Conservation (phyloP, 495 filamentous ascomycete species). For the Physcia stellaris region DNA sequence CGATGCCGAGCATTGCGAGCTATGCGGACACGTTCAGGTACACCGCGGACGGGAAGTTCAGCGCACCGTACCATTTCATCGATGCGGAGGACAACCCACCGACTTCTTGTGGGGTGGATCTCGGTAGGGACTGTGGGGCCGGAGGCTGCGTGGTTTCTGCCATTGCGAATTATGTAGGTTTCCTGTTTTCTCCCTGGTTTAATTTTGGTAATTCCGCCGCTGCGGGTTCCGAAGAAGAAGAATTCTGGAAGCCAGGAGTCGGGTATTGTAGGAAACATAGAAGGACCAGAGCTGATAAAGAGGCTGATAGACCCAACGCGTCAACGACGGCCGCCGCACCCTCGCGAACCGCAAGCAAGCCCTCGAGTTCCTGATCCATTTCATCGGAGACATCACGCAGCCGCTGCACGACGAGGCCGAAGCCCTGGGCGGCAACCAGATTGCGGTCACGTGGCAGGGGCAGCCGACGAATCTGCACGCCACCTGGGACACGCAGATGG, state of each 20-base stretch:
- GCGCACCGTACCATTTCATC: constrained; percentile 31
- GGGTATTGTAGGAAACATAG: neutral
- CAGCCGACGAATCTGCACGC: constrained; percentile 45
- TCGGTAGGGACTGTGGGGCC: constrained; percentile 40
- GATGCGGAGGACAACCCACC: constrained; percentile 50
- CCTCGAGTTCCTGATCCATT: constrained; percentile 43
- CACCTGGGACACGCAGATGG: constrained; percentile 53
- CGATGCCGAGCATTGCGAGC: constrained; percentile 42
- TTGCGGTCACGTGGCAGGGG: constrained; percentile 41
- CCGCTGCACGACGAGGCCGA: constrained; percentile 48
- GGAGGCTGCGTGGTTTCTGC: constrained; percentile 47
- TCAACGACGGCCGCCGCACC: constrained; percentile 17
- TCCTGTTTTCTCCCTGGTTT: constrained; percentile 4
- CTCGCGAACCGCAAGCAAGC: constrained; percentile 20
- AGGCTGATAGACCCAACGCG: constrained; percentile 19
- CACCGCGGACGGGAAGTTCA: constrained; percentile 39
- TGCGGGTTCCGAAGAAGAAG: too few relatives aligned
- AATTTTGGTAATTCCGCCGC: too few relatives aligned
- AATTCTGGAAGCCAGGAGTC: too few relatives aligned
- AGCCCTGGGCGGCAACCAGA: constrained; percentile 43
- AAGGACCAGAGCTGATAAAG: neutral
- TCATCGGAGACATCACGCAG: constrained; percentile 49
- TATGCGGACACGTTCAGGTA: constrained; percentile 49
- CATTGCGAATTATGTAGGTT: constrained; percentile 43
- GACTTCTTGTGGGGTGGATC: constrained; percentile 39